Conservation (phyloP, 2,329 filamentous ascomycete species). For the Tolypocladium inflatum region DNA sequence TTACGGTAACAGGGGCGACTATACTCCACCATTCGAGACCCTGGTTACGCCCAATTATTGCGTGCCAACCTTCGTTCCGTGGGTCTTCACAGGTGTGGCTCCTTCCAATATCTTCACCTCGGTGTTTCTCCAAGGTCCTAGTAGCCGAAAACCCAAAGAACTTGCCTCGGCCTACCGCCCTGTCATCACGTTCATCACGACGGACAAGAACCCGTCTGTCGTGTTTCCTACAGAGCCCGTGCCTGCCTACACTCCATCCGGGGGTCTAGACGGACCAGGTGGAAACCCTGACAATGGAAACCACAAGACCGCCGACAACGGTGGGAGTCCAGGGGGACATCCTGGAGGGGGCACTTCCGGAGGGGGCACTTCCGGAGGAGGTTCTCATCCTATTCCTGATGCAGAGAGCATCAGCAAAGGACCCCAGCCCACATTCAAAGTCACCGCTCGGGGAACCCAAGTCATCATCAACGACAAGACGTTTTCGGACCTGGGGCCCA, state of each 20-base stretch:
- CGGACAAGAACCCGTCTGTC: constrained; percentile 45
- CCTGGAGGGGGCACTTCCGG: neutral
- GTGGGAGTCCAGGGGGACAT: neutral
- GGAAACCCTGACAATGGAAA: constrained; percentile 1
- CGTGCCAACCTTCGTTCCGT: constrained; percentile 4
- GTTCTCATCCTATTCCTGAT: neutral
- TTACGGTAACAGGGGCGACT: constrained; percentile 32
- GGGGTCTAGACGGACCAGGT: neutral
- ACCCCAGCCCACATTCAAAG: constrained; percentile 19
- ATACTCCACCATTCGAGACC: constrained; percentile 34
- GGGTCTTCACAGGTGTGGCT: neutral
- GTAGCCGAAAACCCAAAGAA: neutral
- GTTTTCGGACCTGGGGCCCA: constrained; percentile 26
- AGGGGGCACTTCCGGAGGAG: neutral
- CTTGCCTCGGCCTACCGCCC: neutral
- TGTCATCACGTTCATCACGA: constrained; percentile 39
- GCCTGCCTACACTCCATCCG: constrained; percentile 26
- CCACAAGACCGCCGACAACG: constrained; percentile 9
- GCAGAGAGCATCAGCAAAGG: constrained; percentile 1
- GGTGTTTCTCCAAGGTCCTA: neutral
- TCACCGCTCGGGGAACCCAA: constrained; percentile 33
- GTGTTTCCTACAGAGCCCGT: constrained; percentile 27
- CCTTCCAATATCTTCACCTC: neutral
- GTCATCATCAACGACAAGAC: constrained; percentile 40
- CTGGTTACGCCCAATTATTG: constrained; percentile 31